Evolutionary conservation across 495 filamentous ascomycete species (phyloP).

Genomic region (Collariella sp.): DNA sequence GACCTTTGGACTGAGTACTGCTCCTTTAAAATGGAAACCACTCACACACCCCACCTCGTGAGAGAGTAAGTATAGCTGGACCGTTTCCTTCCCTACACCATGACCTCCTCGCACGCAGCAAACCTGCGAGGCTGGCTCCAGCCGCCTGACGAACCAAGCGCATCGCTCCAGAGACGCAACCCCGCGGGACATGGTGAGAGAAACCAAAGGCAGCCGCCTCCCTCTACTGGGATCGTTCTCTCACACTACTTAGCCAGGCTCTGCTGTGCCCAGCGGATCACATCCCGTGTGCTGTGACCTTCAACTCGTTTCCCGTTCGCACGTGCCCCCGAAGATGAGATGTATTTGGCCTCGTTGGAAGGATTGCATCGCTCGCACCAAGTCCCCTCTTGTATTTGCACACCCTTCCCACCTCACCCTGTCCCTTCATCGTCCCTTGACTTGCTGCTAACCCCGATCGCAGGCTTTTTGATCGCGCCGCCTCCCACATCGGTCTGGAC

Average conservation of each 20-base stretch:
- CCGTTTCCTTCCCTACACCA: slow-evolving; percentile 59
- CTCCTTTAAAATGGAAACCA: slow-evolving; percentile 93
- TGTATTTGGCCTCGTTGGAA: slow-evolving; percentile 41
- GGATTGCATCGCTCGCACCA: slow-evolving; percentile 44
- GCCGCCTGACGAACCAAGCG: slow-evolving; percentile 23
- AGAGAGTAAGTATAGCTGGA: slow-evolving; percentile 91
- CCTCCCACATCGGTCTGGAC: slow-evolving; percentile 77
- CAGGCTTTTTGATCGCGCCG: slow-evolving; percentile 91
- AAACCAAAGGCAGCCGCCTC: slow-evolving; percentile 40
- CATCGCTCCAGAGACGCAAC: slow-evolving; percentile 17
- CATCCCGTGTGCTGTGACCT: slow-evolving; percentile 36
- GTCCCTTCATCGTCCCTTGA: slow-evolving; percentile 24
- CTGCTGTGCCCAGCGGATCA: slow-evolving; percentile 37
- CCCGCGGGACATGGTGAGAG: slow-evolving; percentile 43
- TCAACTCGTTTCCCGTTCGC: slow-evolving; percentile 34
- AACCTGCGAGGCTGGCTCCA: slow-evolving; percentile 21
- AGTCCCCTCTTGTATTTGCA: slow-evolving; percentile 51
- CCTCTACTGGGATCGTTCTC: slow-evolving; percentile 43
- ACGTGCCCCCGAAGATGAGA: slow-evolving; percentile 27
- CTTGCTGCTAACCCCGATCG: slow-evolving; percentile 46
- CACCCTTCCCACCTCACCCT: slow-evolving; percentile 39
- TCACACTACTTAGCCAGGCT: slow-evolving; percentile 52
- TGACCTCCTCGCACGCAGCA: slow-evolving; percentile 42
- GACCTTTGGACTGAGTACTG: slow-evolving; percentile 98
- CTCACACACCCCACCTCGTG: slow-evolving; percentile 86